Evolutionary conservation across 176 grass and related monocot genomes (phyloP).

Genomic region (Eremochloa ophiuroides): DNA sequence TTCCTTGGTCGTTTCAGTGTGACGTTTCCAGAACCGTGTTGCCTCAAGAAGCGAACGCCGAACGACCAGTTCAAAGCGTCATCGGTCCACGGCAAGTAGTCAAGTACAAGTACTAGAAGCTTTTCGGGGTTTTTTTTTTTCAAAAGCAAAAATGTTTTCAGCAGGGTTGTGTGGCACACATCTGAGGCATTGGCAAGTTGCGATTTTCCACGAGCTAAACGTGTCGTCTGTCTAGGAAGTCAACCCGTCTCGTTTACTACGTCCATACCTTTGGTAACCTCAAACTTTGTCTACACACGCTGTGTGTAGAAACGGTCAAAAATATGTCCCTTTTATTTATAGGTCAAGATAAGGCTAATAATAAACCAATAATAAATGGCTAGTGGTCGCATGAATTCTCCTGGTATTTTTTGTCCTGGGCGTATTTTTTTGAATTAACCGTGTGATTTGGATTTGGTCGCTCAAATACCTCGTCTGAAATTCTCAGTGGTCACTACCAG

Average conservation of each 20-base stretch:
- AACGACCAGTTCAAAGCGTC: constrained; percentile 30
- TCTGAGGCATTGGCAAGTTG: background rate
- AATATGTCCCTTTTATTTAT: background rate
- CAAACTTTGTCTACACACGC: background rate
- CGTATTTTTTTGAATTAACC: too few relatives aligned
- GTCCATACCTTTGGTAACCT: constrained; percentile 1
- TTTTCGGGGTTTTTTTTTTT: background rate
- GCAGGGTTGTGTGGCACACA: background rate
- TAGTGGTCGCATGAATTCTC: background rate
- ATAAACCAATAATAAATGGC: background rate
- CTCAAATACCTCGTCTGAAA: background rate
- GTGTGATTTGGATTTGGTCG: background rate
- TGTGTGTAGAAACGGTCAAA: background rate
- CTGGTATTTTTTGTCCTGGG: too few relatives aligned
- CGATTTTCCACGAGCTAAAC: constrained; percentile 29
- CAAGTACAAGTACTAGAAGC: too few relatives aligned
- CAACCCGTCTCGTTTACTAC: background rate
- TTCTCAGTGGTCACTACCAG: background rate
- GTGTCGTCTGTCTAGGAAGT: background rate
- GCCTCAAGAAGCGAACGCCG: background rate
- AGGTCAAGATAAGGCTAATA: background rate
- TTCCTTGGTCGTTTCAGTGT: background rate
- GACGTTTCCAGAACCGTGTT: background rate
- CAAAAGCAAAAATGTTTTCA: background rate
- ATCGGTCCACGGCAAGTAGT: constrained; percentile 4